A percentile compares a stretch with the other conserved stretches of the same genome.
Conservation (phyloP, 768 basidiomycete genomes). For the Terana coerulea region DNA sequence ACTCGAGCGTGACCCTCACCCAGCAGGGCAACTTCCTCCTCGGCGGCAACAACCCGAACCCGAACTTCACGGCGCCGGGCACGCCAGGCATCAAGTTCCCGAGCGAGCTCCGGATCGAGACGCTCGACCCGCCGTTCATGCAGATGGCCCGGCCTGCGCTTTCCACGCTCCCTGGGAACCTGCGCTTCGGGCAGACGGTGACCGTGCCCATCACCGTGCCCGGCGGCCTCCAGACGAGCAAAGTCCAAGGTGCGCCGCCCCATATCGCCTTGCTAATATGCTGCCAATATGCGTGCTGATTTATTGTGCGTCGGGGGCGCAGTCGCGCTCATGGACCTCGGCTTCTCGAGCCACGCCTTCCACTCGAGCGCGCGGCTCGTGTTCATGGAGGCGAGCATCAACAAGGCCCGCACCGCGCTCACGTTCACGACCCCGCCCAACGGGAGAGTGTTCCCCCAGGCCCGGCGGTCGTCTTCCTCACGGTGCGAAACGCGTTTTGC, state of each 20-base stretch:
- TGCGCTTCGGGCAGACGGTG: constrained; percentile 30
- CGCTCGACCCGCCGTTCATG: constrained; percentile 33
- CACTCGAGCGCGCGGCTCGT: constrained; percentile 33
- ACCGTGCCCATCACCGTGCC: constrained; percentile 33
- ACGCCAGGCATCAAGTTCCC: constrained; percentile 14
- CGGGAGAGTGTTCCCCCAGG: constrained; percentile 32
- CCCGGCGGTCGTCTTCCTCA: constrained; percentile 27
- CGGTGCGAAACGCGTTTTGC: constrained; percentile 8
- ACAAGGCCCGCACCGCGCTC: constrained; percentile 25
- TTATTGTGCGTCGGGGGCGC: background rate
- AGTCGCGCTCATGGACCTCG: constrained; percentile 34
- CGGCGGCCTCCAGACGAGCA: constrained; percentile 9
- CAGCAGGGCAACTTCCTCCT: constrained; percentile 47
- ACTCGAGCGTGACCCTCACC: constrained; percentile 55
- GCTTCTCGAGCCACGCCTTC: constrained; percentile 34
- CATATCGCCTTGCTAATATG: background rate
- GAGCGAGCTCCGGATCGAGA: constrained; percentile 31
- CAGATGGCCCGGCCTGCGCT: constrained; percentile 23
- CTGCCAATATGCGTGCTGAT: background rate
- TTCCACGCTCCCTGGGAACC: constrained; percentile 24
- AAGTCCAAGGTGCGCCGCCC: constrained; percentile 16
- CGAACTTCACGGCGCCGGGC: constrained; percentile 23
- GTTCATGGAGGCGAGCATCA: constrained; percentile 29
- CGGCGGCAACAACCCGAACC: constrained; percentile 47
- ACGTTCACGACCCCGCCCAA: constrained; percentile 34